Percentiles rank a stretch among this genome's conserved stretches.
Conservation (phyloP, 176 grass and related monocot genomes). For the Carex pumila region DNA sequence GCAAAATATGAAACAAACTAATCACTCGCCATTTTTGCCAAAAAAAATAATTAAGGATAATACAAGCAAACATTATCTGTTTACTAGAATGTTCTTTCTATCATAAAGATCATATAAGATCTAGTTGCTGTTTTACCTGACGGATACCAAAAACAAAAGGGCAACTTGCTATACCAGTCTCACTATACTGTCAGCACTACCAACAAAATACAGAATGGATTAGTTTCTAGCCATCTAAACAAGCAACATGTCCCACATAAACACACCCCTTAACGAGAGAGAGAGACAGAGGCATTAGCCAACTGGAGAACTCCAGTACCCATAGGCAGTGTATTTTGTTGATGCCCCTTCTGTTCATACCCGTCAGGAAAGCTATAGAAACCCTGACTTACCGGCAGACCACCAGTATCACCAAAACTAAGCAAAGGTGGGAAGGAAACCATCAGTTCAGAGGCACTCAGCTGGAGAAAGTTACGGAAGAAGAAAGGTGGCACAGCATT, state of each 20-base stretch:
- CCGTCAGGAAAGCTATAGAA: conserved; percentile 27
- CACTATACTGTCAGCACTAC: conserved; percentile 15
- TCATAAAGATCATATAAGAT: background rate
- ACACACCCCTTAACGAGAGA: background rate
- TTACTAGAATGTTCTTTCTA: conserved; percentile 7
- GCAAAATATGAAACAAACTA: background rate
- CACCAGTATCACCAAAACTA: conserved; percentile 17
- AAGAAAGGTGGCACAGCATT: conserved; percentile 23
- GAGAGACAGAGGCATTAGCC: conserved; percentile 15
- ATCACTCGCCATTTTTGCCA: background rate
- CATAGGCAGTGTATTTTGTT: conserved; percentile 27
- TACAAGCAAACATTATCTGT: background rate
- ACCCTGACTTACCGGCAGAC: conserved; percentile 2
- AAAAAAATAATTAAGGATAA: background rate
- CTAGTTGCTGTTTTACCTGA: background rate
- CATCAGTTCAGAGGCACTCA: conserved; percentile 16
- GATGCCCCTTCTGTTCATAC: conserved; percentile 36
- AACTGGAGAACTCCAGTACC: conserved; percentile 36
- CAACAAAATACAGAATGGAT: conserved; percentile 28
- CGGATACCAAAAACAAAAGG: background rate
- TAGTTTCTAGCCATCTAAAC: conserved; percentile 9
- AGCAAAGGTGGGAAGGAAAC: conserved; percentile 31
- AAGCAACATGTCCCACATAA: conserved; percentile 17
- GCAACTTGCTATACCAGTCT: conserved; percentile 7
- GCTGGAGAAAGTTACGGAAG: conserved; percentile 38